Evolutionary conservation across 352 stramenopile genomes (phyloP), one percentile per base, ranked within the genome.

Genomic region (Globisporangium megalacanthum): DNA sequence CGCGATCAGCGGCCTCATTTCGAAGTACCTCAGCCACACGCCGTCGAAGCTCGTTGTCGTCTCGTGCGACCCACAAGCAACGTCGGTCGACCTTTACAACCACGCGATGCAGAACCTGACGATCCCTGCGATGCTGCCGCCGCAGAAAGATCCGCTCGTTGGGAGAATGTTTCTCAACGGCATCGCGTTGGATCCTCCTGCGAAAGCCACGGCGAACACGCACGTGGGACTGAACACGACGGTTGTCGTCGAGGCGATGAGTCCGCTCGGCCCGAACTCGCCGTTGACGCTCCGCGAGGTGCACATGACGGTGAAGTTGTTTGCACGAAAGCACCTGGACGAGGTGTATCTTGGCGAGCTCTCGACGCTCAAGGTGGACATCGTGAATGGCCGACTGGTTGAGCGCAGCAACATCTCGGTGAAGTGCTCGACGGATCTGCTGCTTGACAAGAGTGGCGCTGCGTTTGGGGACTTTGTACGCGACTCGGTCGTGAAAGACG

Each of bases 1-100:
- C n/a, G 75, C 79, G 0, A 88, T 92, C 62, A 90, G 77, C 49
- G 68, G 57, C 29, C 62, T 92, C n/a, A 89, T 92, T 54, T 80
- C 79, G 25, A 86, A 89, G 46, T 92, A 88, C 49, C 57, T 92
- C 1, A 88, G 83, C 60, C 76, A 83, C 37, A 60, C 65, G 8
- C 70, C 76, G 5, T 74, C 83, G 2, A 58, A 69, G 1, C 66
- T 92, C 42, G 82, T 68, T 0, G 83, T 90, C 5, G 70, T 82
- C n/a, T 76, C 79, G 25, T 92, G 83, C 51, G 61, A 69, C 2
- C 64, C 76, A 20, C 68, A 77, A 36, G 83, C 83, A 5, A 88
- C 83, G 6, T 82, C 62, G 17, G 72, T 92, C 29, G 69, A 79
- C 2, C 70, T 92, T 36, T 92, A 79, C 65, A 86, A 92, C 49